phyloP scores from a whole-genome alignment of 2,329 filamentous ascomycete genomes.

The Xylaria sp. region DNA sequence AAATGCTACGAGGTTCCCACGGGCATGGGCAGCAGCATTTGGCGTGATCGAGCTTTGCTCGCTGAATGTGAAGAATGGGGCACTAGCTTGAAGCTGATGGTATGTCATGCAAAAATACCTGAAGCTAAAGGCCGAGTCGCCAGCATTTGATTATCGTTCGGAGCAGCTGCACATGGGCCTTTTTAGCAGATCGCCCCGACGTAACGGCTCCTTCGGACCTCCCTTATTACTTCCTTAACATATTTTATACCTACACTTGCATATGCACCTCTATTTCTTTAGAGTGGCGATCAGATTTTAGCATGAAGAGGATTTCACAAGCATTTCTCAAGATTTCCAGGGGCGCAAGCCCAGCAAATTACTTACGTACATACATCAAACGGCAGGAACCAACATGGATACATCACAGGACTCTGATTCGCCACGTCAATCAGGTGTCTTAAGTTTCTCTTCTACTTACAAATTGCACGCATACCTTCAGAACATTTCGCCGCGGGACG shows the following conservation, averaged over 20 bases:
- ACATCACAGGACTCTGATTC: constrained; percentile 9
- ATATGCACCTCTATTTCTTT: constrained; percentile 21
- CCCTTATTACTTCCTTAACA: neutral
- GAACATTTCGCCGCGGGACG: constrained; percentile 16
- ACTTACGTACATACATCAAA: constrained; percentile 18
- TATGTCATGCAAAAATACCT: constrained; percentile 90
- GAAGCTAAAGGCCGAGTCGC: constrained; percentile 59
- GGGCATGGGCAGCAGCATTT: constrained; percentile 73
- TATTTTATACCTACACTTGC: constrained; percentile 6
- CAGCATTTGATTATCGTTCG: constrained; percentile 56
- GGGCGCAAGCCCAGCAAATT: constrained; percentile 35
- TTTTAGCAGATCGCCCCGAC: neutral
- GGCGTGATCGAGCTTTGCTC: constrained; percentile 79
- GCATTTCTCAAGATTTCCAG: constrained; percentile 36
- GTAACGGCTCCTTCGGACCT: neutral
- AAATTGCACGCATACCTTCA: constrained; percentile 5
- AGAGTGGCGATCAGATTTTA: neutral
- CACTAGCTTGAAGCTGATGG: constrained; percentile 89
- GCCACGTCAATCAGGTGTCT: neutral
- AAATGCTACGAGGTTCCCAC: constrained; percentile 84
- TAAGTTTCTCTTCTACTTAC: neutral
- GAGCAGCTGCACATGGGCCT: neutral
- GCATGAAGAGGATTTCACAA: constrained; percentile 24
- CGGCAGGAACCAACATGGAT: constrained; percentile 20
- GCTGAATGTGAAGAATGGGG: constrained; percentile 87